Base-by-base conservation (phyloP, 2,329 filamentous ascomycete genomes). In the Aspergillus quadricinctus region DNA sequence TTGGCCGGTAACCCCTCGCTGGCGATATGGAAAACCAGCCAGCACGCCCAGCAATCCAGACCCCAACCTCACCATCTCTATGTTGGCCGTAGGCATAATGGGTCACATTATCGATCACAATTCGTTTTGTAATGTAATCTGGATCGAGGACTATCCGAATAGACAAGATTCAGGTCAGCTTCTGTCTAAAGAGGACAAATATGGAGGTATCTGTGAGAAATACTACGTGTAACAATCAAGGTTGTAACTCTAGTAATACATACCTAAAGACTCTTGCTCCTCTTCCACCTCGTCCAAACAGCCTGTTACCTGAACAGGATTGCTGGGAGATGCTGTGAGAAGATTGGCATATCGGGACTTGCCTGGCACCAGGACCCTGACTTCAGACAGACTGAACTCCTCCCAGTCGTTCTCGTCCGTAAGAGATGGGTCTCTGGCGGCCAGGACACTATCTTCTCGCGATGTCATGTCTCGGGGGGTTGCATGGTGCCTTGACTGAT, bases 21-120 rank as follows among this genome's bases (percentile, higher is more conserved):
- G 85, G 83, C 29, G 74, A 73, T 49, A 88, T 77, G 52, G 79
- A 78, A 65, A 83, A 87, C 84, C 84, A 87, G 54, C 85, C 85
- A 41, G 84, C 82, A 59, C 78, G 75, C 35, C 85, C 84, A 50
- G 82, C 79, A 21, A 84, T 83, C 84, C 85, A 87, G 46, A 87
- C 75, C 23, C 79, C 78, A 48, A 83, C 75, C 41, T 78, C 78
- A 11, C 81, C 81, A 66, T 85, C 81, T 49, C 80, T 79, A 64
- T 82, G 73, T 60, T 79, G 77, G 19, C 77, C 78, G 62, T 79
- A 80, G 49, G 77, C 77, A 64, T 76, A 80, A 51, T 77, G 75
- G 29, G 75, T 79, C 37, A 80, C 76, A 61, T 79, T 75, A 40
- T 78, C 74, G 56, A 80, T 75, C 49, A 79, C 71, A 52, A 80